These are phyloP conservation scores for Fraxinus sp. DNA, from an alignment of 305 asterid species.

Conservation along the genomic window DNA sequence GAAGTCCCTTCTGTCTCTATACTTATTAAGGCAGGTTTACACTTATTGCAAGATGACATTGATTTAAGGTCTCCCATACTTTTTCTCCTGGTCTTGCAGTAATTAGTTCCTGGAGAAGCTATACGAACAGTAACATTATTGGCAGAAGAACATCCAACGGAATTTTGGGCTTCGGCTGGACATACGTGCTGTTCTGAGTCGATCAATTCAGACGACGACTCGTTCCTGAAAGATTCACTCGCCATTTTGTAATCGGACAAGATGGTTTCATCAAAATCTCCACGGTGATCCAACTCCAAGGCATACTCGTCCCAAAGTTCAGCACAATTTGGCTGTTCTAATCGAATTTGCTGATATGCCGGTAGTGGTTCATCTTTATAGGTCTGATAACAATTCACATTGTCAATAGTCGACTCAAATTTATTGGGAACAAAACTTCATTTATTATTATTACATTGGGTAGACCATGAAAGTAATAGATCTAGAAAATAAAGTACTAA, in stretches of 20 bases:
- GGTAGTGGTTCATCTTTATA: conserved; percentile 74
- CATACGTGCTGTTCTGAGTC: conserved; percentile 44
- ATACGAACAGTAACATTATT: conserved; percentile 27
- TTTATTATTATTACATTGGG: not conserved
- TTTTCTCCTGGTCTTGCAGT: conserved; percentile 43
- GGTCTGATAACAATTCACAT: conserved; percentile 48
- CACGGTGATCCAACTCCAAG: conserved; percentile 27
- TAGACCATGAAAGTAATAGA: not conserved
- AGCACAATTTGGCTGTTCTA: conserved; percentile 46
- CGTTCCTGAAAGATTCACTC: conserved; percentile 55
- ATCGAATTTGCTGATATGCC: conserved; percentile 53
- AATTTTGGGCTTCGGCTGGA: conserved; percentile 58
- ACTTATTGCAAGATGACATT: conserved; percentile 52
- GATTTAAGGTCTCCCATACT: conserved; percentile 53
- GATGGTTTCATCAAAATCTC: conserved; percentile 33
- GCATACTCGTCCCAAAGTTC: conserved; percentile 60
- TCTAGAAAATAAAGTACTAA: not conserved
- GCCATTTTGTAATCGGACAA: conserved; percentile 48
- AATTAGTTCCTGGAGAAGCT: conserved; percentile 47
- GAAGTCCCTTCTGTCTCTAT: conserved; percentile 34
- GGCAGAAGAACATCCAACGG: conserved; percentile 39
- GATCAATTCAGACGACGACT: conserved; percentile 25
- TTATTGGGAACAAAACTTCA: not conserved
- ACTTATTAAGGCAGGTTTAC: conserved; percentile 44
- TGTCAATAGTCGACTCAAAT: not conserved